Percentiles rank a stretch among this genome's conserved stretches.
Conservation (phyloP, 306 rosid genomes). For the Adenanthera pavonina region DNA sequence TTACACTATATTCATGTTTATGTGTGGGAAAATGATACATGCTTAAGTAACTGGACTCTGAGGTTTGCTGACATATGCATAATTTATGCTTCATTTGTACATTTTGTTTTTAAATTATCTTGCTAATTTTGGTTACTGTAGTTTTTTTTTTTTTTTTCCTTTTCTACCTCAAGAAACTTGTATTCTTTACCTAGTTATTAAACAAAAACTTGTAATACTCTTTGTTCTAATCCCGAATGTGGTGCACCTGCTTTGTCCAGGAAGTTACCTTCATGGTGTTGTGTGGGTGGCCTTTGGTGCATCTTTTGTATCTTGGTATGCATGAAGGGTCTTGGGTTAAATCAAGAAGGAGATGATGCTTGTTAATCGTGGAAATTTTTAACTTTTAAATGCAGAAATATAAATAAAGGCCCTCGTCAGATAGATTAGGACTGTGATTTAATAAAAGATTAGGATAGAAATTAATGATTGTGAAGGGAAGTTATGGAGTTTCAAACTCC, state of each 20-base stretch:
- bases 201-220: slow-evolving; percentile 1
- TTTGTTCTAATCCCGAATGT: neutral
- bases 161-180: neutral
- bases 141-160: neutral
- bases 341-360: neutral
- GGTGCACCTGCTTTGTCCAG: neutral
- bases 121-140: neutral
- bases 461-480: neutral
- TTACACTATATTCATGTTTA: neutral
- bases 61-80: neutral
- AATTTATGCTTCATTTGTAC: neutral
- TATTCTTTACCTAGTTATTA: slow-evolving; percentile 15
- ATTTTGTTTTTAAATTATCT: slow-evolving; percentile 1
- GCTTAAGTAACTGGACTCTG: neutral
- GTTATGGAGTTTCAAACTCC: slow-evolving; percentile 21
- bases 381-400: neutral
- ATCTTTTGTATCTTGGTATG: neutral
- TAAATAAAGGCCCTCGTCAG: neutral
- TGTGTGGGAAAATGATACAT: slow-evolving; percentile 2
- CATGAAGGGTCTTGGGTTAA: neutral
- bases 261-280: slow-evolving; percentile 20
- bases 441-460: neutral
- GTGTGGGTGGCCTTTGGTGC: slow-evolving; percentile 13
- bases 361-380: neutral
- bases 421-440: slow-evolving; percentile 1